Base-by-base conservation (phyloP, 768 basidiomycete genomes). In the Termitomyces sp. region DNA sequence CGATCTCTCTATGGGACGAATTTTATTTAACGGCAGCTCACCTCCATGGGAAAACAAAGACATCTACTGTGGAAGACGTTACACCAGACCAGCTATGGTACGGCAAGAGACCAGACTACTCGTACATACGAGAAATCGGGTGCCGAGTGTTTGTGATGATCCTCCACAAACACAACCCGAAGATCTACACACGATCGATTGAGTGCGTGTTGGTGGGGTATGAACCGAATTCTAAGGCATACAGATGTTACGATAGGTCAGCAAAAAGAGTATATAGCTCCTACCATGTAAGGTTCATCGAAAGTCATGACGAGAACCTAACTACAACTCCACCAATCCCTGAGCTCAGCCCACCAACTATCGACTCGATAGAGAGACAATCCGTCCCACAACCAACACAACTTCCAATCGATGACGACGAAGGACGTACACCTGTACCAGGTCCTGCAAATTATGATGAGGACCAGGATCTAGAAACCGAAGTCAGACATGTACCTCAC, bases 41-140 rank as follows among this genome's bases (percentile, higher is more conserved):
- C 12, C 46, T 65, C 3, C 40, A 60, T 8, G 18, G 40, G 1
- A 58, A 44, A n/a, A 61, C 62, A 5, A 60, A 50, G 18, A 52
- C 56, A 12, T 20, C 18, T 10, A 35, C 63, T 7, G 33, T 48
- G 4, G 18, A 41, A 33, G 48, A 51, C 3, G 7, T 20, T 7
- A 70, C 66, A 0, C 70, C 70, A 5, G 62, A 61, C 52, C 63
- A 70, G 46, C 46, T 63, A 4, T 70, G 59, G 60, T 58, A 68
- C 7, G 7, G n/a, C 38, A 55, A 63, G 2, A 16, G 20, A 52
- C 74, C 16, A 3, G 47, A 48, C 3, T 48, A 48, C 7, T 47
- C 6, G 0, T 47, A 47, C 14, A 28, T 47, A 0, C 28, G 14
- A 7, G 26, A 47, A 2, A 47, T 47, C 1, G 26, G 28, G 5